Conservation (phyloP, 345 rosid species). For the Capsella bursapastoris region DNA sequence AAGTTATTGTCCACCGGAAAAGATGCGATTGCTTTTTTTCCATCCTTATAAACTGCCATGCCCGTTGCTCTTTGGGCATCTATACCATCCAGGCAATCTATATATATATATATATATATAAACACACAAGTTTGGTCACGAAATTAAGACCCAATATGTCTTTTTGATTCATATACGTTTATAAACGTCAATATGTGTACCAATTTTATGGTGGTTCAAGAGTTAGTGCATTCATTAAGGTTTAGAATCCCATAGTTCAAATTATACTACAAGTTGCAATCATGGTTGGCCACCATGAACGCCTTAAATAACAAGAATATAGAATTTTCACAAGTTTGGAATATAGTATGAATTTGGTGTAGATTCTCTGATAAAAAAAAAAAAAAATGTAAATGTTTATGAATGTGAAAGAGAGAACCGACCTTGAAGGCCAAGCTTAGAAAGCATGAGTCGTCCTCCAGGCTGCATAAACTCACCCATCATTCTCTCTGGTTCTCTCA, state of each 20-base stretch:
- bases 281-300: background rate
- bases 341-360: background rate
- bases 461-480: constrained; percentile 73
- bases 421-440: constrained; percentile 67
- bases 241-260: background rate
- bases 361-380: background rate
- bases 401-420: background rate
- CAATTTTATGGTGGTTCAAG: background rate
- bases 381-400: background rate
- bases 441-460: constrained; percentile 62
- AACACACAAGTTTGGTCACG: background rate
- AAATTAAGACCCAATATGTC: background rate
- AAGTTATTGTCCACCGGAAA: constrained; percentile 35
- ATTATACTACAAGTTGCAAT: background rate
- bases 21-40: constrained; percentile 18
- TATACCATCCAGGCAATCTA: constrained; percentile 46
- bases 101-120: background rate
- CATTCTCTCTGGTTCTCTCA: constrained; percentile 62
- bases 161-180: no score
- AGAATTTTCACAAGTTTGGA: background rate
- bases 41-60: constrained; percentile 34
- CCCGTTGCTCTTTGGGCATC: constrained; percentile 40
- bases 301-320: background rate
- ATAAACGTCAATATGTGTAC: background rate
- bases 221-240: background rate